Evolutionary conservation across 257 asterid species (phyloP).

Genomic region (Solanum corneliomulleri): DNA sequence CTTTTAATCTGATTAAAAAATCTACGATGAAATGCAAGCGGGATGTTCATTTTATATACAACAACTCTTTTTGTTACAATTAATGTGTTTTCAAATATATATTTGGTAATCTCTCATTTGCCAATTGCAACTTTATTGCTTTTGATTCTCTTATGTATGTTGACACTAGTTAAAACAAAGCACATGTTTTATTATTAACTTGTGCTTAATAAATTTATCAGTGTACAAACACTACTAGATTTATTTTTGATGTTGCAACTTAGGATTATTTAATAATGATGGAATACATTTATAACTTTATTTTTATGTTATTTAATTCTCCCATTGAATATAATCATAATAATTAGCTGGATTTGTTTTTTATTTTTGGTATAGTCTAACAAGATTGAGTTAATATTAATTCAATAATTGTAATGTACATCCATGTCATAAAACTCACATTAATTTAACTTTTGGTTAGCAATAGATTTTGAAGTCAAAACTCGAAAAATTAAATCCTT

Average conservation of each 20-base stretch:
- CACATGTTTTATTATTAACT: background rate
- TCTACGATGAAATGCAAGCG: background rate
- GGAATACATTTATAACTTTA: background rate
- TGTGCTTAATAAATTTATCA: background rate
- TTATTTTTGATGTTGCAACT: background rate
- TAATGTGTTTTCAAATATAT: background rate
- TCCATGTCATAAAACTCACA: background rate
- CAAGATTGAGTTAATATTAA: background rate
- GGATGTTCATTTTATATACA: background rate
- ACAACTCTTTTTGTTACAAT: background rate
- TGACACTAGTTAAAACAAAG: background rate
- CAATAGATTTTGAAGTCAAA: background rate
- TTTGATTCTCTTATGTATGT: background rate
- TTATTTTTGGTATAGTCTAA: background rate
- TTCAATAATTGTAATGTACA: background rate
- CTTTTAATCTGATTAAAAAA: background rate
- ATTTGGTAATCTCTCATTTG: background rate
- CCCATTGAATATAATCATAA: background rate
- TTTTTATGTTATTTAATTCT: background rate
- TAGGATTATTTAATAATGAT: background rate
- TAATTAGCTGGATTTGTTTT: background rate
- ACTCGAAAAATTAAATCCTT: too few relatives aligned
- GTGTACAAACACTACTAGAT: background rate
- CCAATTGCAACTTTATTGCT: background rate
- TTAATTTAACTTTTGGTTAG: background rate